These are phyloP conservation scores for Amanita phalloides DNA, from an alignment of 768 basidiomycete species.

Conservation along the genomic window DNA sequence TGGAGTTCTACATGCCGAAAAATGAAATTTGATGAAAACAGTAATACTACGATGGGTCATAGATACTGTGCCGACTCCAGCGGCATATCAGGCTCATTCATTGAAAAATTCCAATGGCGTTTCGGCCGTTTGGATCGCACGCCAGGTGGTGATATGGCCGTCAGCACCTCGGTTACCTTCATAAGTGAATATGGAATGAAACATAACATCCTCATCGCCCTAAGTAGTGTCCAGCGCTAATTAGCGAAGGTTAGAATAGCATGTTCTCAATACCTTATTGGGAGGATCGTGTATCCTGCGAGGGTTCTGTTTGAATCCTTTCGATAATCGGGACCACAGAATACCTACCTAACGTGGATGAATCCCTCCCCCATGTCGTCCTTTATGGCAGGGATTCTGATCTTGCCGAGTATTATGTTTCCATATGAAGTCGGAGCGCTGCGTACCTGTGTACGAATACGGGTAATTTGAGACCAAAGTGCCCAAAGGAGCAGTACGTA, in stretches of 20 bases:
- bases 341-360: conserved; percentile 55
- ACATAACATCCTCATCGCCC: conserved; percentile 55
- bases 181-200: conserved; percentile 64
- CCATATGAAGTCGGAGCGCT: conserved; percentile 56
- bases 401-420: conserved; percentile 65
- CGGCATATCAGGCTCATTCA: conserved; percentile 28
- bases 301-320: background rate
- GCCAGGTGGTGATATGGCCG: conserved; percentile 44
- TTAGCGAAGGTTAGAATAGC: background rate
- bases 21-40: background rate
- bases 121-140: conserved; percentile 50
- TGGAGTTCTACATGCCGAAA: background rate
- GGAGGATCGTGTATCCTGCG: conserved; percentile 67
- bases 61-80: background rate
- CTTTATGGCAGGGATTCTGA: conserved; percentile 55
- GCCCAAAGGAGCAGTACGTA: conserved; percentile 11
- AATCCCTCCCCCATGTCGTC: conserved; percentile 57
- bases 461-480: conserved; percentile 19
- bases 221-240: conserved; percentile 14
- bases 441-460: conserved; percentile 33
- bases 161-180: conserved; percentile 38
- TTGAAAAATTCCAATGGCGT: conserved; percentile 63
- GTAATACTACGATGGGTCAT: background rate
- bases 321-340: conserved; percentile 4
- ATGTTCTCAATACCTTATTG: conserved; percentile 39